Evolutionary conservation across 2,329 filamentous ascomycete species (phyloP).

Genomic region (Phoma sp.): DNA sequence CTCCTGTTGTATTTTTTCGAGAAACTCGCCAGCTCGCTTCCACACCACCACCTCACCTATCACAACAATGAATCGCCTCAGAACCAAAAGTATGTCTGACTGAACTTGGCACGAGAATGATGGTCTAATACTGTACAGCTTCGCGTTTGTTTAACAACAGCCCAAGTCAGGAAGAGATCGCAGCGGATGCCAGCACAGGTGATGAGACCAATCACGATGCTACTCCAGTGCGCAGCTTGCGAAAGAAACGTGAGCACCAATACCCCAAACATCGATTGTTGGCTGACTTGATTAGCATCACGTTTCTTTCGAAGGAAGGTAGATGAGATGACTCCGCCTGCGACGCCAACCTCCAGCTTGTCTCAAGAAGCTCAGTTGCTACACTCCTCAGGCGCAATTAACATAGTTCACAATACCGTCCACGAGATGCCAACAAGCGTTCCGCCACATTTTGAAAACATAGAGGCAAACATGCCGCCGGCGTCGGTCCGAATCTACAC

Average conservation of each 20-base stretch:
- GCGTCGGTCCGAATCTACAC: neutral
- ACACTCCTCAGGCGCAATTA: no score
- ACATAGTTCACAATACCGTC: no score
- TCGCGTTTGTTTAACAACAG: constrained; percentile 31
- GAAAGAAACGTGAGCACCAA: constrained; percentile 24
- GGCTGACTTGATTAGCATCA: constrained; percentile 18
- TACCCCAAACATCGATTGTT: neutral
- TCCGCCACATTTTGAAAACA: no score
- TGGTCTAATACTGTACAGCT: constrained; percentile 13
- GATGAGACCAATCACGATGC: no score
- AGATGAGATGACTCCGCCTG: neutral
- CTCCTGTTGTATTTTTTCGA: neutral
- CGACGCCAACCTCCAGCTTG: neutral
- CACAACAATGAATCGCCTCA: constrained; percentile 27
- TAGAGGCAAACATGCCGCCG: no score
- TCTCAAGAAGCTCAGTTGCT: neutral
- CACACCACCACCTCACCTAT: neutral
- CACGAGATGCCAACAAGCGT: no score
- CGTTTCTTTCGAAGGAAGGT: neutral
- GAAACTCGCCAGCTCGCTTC: no score
- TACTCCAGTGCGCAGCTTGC: constrained; percentile 2
- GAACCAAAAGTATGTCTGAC: constrained; percentile 23
- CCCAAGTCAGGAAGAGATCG: constrained; percentile 5
- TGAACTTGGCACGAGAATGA: neutral
- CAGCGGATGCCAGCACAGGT: no score